Percentiles rank a stretch among this genome's conserved stretches.
These are phyloP conservation scores for Thraustochytrium sp. DNA, from an alignment of 352 stramenopile species.

Conservation along the genomic window DNA sequence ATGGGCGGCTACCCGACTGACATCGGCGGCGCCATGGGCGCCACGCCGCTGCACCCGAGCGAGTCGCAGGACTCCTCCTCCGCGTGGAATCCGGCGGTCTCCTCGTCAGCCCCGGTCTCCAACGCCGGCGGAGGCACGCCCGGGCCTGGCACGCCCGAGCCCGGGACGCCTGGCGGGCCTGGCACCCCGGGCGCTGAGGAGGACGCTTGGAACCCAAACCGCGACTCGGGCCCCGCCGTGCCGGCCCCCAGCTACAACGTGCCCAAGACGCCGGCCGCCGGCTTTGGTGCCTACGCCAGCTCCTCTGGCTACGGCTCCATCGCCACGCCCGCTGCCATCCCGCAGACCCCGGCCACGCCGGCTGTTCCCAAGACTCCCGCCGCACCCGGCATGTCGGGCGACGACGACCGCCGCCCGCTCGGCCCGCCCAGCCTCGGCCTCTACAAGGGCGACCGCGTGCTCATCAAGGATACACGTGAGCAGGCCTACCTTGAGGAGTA, in stretches of 20 bases:
- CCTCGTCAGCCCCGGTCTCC: too few species aligned
- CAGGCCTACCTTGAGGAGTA: background rate
- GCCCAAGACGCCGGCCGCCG: background rate
- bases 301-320: background rate
- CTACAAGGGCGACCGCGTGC: background rate
- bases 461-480: constrained; percentile 3
- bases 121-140: background rate
- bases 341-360: constrained; percentile 20
- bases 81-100: background rate
- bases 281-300: constrained; percentile 3
- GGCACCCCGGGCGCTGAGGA: background rate
- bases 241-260: background rate
- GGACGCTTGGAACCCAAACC: background rate
- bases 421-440: background rate
- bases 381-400: background rate
- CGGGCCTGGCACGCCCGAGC: background rate
- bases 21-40: background rate
- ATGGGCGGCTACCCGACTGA: background rate
- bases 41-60: background rate
- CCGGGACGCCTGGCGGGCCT: background rate
- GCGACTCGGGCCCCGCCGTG: background rate
- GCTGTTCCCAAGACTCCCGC: constrained; percentile 5
- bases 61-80: background rate
- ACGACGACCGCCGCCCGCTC: background rate
- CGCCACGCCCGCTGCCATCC: constrained; percentile 4